A percentile compares a stretch with the other conserved stretches of the same genome.
Evolutionary conservation across 768 basidiomycete species (phyloP).

Genomic region (Lactifluus rugatus): DNA sequence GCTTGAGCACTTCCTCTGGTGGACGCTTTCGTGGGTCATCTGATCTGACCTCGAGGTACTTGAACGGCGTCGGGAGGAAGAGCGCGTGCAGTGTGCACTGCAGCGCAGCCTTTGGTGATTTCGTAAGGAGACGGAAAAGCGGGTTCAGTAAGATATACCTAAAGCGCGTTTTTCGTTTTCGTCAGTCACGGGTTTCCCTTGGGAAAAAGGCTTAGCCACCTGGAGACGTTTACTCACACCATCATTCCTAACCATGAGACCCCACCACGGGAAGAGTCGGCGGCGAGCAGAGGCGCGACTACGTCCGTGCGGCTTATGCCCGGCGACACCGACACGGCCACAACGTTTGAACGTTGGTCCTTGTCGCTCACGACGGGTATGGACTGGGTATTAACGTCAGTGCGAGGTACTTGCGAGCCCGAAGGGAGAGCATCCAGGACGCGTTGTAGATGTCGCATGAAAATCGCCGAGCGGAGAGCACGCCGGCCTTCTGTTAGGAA

Average conservation of each 20-base stretch:
- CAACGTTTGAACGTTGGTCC: conserved; percentile 60
- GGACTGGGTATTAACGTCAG: conserved; percentile 25
- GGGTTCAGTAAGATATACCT: conserved; percentile 66
- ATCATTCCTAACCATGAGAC: conserved; percentile 37
- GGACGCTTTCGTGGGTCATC: conserved; percentile 11
- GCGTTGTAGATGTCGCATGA: conserved; percentile 74
- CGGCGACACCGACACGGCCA: conserved; percentile 63
- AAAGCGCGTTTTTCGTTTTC: background rate
- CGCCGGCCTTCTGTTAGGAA: conserved; percentile 56
- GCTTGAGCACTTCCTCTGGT: conserved; percentile 57
- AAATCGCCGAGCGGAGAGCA: conserved; percentile 49
- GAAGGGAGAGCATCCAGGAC: conserved; percentile 73
- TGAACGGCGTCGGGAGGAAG: conserved; percentile 75
- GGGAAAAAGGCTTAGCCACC: background rate
- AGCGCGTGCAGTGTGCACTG: conserved; percentile 76
- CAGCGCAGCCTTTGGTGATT: conserved; percentile 52
- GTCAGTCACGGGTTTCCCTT: background rate
- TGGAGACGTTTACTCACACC: conserved; percentile 35
- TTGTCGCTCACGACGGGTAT: conserved; percentile 33
- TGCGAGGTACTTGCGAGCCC: conserved; percentile 42
- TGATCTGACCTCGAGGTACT: conserved; percentile 32
- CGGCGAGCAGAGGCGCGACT: conserved; percentile 45
- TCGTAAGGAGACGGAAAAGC: conserved; percentile 56
- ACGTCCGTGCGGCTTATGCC: conserved; percentile 69
- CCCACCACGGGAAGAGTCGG: conserved; percentile 29